Conservation (phyloP, 106 monocot genomes). For the Dendrobium nobile region DNA sequence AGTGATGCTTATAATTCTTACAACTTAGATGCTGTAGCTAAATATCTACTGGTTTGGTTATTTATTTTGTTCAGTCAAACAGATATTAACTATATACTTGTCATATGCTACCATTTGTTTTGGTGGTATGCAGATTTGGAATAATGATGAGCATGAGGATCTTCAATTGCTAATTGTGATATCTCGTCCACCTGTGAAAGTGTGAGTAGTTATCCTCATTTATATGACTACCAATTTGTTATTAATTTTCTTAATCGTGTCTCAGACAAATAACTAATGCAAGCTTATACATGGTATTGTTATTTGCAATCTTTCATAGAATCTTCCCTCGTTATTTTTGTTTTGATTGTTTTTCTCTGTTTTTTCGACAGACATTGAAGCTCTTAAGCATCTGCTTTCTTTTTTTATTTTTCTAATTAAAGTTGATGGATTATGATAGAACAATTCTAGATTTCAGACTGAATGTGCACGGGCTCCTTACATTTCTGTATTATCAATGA, state of each 20-base stretch:
- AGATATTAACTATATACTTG: not conserved
- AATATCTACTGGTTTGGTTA: not conserved
- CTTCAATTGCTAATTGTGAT: conserved; percentile 77
- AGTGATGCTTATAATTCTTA: not conserved
- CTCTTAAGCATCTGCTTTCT: not conserved
- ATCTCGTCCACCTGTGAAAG: conserved; percentile 86
- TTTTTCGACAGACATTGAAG: not conserved
- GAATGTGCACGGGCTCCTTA: too few relatives aligned
- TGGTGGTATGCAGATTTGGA: conserved; percentile 56
- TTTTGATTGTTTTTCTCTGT: not conserved
- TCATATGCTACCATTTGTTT: not conserved
- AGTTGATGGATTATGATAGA: not conserved
- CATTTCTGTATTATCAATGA: too few relatives aligned
- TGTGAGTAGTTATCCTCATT: conserved; percentile 42
- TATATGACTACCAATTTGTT: not conserved
- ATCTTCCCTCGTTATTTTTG: not conserved
- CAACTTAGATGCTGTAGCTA: not conserved
- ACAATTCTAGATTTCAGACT: not conserved
- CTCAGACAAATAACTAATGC: not conserved
- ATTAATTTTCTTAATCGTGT: not conserved
- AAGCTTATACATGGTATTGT: not conserved
- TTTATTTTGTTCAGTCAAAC: not conserved
- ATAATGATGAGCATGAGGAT: conserved; percentile 70
- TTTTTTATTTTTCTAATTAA: not conserved
- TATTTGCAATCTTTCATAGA: not conserved